phyloP scores from a whole-genome alignment of 2,329 filamentous ascomycete species.

The Neophaeococcomyces mojaviensis region DNA sequence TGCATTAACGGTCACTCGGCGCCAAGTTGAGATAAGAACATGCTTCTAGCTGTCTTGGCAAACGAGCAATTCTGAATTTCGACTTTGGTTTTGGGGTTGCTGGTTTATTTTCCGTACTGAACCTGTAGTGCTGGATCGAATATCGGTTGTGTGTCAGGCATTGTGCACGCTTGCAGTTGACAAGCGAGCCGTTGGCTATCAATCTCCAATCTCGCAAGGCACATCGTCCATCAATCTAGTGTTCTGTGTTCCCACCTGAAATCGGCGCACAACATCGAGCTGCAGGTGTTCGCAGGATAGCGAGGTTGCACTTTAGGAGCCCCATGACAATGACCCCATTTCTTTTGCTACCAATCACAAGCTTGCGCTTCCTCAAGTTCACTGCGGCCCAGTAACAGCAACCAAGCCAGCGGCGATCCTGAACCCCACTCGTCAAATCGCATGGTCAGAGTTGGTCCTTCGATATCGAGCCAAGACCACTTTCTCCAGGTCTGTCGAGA shows the following conservation, averaged over 20 bases:
- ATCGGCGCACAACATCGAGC: slow-evolving; percentile 2
- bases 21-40: too few relatives aligned
- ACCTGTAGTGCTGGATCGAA: too few relatives aligned
- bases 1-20: too few relatives aligned
- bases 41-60: too few relatives aligned
- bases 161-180: too few relatives aligned
- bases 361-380: not conserved
- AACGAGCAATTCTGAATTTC: too few relatives aligned
- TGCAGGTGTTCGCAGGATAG: not conserved
- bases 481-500: not conserved
- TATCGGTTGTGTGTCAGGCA: too few relatives aligned
- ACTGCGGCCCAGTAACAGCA: not conserved
- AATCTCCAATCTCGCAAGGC: too few relatives aligned
- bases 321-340: not conserved
- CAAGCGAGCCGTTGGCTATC: too few relatives aligned
- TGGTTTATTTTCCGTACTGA: too few relatives aligned
- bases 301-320: slow-evolving; percentile 2
- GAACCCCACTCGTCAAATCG: not conserved
- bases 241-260: slow-evolving; percentile 2
- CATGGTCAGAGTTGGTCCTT: not conserved
- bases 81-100: too few relatives aligned
- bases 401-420: not conserved
- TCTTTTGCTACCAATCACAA: slow-evolving; percentile 3
- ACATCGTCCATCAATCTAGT: too few relatives aligned
- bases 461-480: not conserved